Evolutionary conservation across 2,329 filamentous ascomycete species (phyloP), one percentile per base, ranked within the genome.

Genomic region (Microdochium paspali): DNA sequence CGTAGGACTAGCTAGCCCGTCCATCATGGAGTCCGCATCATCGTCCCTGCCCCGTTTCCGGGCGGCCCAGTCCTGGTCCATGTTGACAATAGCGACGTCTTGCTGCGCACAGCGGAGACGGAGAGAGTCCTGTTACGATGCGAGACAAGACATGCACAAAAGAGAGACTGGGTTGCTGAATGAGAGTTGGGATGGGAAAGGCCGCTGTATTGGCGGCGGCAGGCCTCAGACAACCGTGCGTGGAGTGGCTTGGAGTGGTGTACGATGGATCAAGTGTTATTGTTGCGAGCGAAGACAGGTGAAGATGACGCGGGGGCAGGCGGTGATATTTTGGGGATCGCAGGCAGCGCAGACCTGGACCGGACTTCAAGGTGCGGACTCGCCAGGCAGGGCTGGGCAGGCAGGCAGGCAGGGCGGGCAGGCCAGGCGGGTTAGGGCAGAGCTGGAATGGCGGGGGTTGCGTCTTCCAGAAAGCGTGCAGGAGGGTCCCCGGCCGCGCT

Each of bases 1-100:
- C 10, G 56, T 59, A 44, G 62, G 62, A 52, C 61, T 40, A 20
- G 35, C 56, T 12, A 57, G 24, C 24, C 46, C 54, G 23, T 53
- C 53, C 40, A 49, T 54, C 24, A 49, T 50, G 15, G 48, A 45
- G 23, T 49, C 51, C 24, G 53, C 49, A 7, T 62, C 61, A 5
- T 62, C 61, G 21, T 59, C 58, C 46, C 58, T 54, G 20, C 31
- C 32, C 42, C 61, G 58, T 53, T 64, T 64, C 25, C 59, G 56
- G 40, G 54, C 35, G 10, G 21, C 24, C 44, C 28, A 30, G 21
- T 24, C 21, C 25, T 45, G 43, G 10, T 44, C 10, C 43, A 26
- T 26, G 24, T 44, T 24, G 24, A 15, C 15, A 21, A 26, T 18
- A 15, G 13, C 24, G 24, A 13, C 24, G 24, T 15, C 43, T 30